phyloP scores from a whole-genome alignment of 148 eudicot genomes.

The Gaultheria prostrata region DNA sequence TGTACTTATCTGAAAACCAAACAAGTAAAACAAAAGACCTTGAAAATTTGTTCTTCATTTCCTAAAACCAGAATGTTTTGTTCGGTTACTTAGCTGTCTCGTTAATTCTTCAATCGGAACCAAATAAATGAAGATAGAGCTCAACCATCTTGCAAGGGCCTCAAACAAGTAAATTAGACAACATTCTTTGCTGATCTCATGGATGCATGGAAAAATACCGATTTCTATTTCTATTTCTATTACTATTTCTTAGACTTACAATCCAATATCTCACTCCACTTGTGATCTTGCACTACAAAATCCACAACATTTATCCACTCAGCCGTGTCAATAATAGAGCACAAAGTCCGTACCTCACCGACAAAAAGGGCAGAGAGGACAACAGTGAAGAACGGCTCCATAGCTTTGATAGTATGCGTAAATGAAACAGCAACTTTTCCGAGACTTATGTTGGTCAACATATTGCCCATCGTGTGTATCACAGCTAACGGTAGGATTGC shows the following conservation, averaged over 20 bases:
- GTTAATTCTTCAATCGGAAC: background rate
- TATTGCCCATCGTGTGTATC: conserved; percentile 65
- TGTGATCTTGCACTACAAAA: background rate
- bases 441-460: conserved; percentile 65
- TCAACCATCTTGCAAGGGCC: background rate
- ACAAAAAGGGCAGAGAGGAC: conserved; percentile 56
- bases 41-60: background rate
- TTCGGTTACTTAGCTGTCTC: background rate
- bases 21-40: background rate
- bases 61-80: background rate
- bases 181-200: conserved; percentile 1
- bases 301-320: background rate
- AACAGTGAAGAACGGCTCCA: conserved; percentile 84
- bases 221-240: background rate
- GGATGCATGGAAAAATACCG: background rate
- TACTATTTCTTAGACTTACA: background rate
- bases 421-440: conserved; percentile 79
- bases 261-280: background rate
- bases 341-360: conserved; percentile 44
- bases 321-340: background rate
- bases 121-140: background rate
- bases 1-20: background rate
- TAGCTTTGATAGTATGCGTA: conserved; percentile 81
- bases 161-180: background rate
- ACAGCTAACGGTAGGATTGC: conserved; percentile 51